Percentiles rank a stretch among this genome's conserved stretches.
These are phyloP conservation scores for Fusarium compactum DNA, from an alignment of 2,329 filamentous ascomycete species.

Conservation along the genomic window DNA sequence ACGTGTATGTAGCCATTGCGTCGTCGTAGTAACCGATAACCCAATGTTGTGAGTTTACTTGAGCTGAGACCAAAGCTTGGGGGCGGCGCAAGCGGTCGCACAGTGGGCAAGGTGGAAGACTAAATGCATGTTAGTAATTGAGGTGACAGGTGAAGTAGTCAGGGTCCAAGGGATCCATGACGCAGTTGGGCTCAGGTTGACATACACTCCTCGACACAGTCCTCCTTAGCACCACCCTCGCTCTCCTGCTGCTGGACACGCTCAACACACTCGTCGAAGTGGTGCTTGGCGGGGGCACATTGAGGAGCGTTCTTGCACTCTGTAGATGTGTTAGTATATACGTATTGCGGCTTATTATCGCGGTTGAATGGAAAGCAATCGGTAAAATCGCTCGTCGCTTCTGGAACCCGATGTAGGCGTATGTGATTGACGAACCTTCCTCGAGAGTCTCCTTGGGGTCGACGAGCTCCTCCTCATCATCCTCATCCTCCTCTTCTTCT, in stretches of 20 bases:
- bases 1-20: constrained; percentile 42
- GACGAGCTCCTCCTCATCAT: constrained; percentile 84
- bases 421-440: constrained; percentile 77
- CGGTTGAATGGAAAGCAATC: constrained; percentile 24
- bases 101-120: constrained; percentile 99
- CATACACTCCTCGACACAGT: constrained; percentile 99
- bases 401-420: constrained; percentile 3
- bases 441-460: constrained; percentile 91
- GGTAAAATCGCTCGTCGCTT: constrained; percentile 37
- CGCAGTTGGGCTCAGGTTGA: constrained; percentile 13
- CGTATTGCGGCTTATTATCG: constrained; percentile 20
- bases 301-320: constrained; percentile 90
- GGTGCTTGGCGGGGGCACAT: constrained; percentile 92
- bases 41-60: constrained; percentile 72
- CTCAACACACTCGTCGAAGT: constrained; percentile 98
- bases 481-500: constrained; percentile 70
- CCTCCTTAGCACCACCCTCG: constrained; percentile 82
- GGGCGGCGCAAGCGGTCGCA: constrained; percentile 90
- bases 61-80: constrained; percentile 93
- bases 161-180: constrained; percentile 14
- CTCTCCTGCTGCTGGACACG: constrained; percentile 77
- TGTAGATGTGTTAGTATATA: constrained; percentile 56
- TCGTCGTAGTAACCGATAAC: constrained; percentile 38
- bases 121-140: constrained; percentile 54
- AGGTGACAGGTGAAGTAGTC: background rate